Evolutionary conservation across 2,329 filamentous ascomycete species (phyloP), one percentile per base, ranked within the genome.

Genomic region (Colletotrichum filicis): DNA sequence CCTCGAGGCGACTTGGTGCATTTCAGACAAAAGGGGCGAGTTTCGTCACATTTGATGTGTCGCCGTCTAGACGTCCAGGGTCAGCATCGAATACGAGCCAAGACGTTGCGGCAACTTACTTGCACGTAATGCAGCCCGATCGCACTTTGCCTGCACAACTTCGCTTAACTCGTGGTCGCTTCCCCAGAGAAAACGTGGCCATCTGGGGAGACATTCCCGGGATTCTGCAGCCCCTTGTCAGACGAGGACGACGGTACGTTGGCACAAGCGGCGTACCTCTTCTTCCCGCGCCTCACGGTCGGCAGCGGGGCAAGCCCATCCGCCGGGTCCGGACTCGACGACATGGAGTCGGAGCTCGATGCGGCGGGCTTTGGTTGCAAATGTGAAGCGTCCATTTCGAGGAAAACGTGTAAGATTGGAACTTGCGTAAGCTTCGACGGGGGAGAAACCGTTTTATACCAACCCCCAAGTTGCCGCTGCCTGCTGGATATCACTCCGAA

Each of bases 11-110:
- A 85, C 76, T 82, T 84, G 68, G 84, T 76, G 68, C 83, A 85
- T 60, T 84, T 85, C 42, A 82, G 78, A 71, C 83, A 85, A 5
- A 82, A 79, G 22, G 83, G 83, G 49, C 82, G 81, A 28, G 82
- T 82, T 75, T 85, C 83, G 61, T 85, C 83, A 68, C 83, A 85
- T 75, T 85, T 85, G 49, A 85, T 80, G 74, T 85, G 83, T 24
- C 83, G 83, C 66, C 71, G 71, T 8, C 71, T 73, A 28, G 26
- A 22, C 22, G 22, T 22, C 22, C 22, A 22, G 22, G 22, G 22
- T 22, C 22, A 22, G 22, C 22, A 22, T 22, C 22, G 22, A 22
- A 22, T 22, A 22, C 22, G 22, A 22, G 22, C 22, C 22, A 22
- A 22, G 22, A 22, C 1, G 22, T 22, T 7, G 5, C 37, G 1